These are phyloP conservation scores for Zarea fungicola DNA, from an alignment of 2,329 filamentous ascomycete species.

Conservation along the genomic window DNA sequence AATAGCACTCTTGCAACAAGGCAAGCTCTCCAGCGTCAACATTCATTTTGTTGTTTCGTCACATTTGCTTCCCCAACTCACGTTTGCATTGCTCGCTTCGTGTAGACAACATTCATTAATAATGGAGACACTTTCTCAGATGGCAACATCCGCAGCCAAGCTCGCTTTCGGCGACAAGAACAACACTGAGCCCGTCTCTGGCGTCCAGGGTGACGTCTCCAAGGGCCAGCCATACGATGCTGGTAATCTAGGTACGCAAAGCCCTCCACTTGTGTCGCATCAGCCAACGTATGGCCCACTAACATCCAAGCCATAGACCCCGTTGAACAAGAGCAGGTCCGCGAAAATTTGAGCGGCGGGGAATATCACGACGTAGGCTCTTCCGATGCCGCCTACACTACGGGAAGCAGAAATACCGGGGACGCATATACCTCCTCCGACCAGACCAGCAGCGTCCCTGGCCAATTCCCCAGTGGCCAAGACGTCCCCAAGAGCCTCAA, in stretches of 20 bases:
- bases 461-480: neutral
- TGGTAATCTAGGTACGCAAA: conserved; percentile 59
- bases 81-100: neutral
- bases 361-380: neutral
- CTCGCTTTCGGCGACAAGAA: conserved; percentile 37
- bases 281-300: neutral
- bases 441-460: neutral
- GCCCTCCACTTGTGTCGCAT: neutral
- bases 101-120: conserved; percentile 14
- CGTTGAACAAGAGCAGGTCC: conserved; percentile 19
- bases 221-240: conserved; percentile 71
- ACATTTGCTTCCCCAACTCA: neutral
- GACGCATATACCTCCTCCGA: neutral
- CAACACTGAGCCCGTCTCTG: conserved; percentile 63
- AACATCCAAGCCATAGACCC: neutral
- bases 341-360: conserved; percentile 24
- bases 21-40: neutral
- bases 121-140: conserved; percentile 62
- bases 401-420: neutral
- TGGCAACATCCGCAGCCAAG: conserved; percentile 37
- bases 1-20: neutral
- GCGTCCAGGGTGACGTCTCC: conserved; percentile 60
- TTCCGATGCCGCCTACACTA: neutral
- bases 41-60: no score
- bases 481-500: conserved; percentile 1